Evolutionary conservation across 306 rosid genomes (phyloP), one percentile per base, ranked within the genome.

Genomic region (Lathyrus tuberosus): DNA sequence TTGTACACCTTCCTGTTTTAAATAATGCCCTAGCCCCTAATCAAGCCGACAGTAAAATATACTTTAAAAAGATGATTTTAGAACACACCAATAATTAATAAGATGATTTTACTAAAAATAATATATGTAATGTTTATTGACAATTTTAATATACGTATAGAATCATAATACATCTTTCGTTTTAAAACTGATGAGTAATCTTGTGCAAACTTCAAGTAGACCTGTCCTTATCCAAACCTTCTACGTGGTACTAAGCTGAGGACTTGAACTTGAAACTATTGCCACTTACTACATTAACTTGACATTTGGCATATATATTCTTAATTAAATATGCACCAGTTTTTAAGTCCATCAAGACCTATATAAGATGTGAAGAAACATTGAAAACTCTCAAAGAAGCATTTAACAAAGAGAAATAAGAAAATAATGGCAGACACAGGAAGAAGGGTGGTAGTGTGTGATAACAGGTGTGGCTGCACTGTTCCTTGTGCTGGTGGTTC

Each of bases 401-500:
- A 40, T 40, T 38, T n/a, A 20, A 43, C 0, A 40, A 4, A 24
- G 26, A 69, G 13, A 31, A 22, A 11, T 1, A 8, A 28, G 5
- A 62, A 5, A 11, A 31, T 4, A 42, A 81, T 82, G 86, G 69
- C 78, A 16, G 81, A 75, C 30, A 31, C 11, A 24, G 69, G 76
- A 10, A 76, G 65, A 69, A 42, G 62, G 0, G 51, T 47, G 1
- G 62, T 7, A 0, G 54, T 48, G 0, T 82, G 84, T 71, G 71
- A 70, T 49, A 71, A 82, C 30, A 54, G 10, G 6, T 85, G 89
- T 24, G 86, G 81, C 46, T 82, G 89, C 71, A 5, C 81, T 3
- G 37, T 66, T 26, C 83, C 84, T 1, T 85, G 89, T 20, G 12
- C 80, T 1, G 89, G 86, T 28, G 82, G 41, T 62, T 48, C 75